Base-by-base conservation (phyloP, 257 asterid species). In the Fraxinus americana region DNA sequence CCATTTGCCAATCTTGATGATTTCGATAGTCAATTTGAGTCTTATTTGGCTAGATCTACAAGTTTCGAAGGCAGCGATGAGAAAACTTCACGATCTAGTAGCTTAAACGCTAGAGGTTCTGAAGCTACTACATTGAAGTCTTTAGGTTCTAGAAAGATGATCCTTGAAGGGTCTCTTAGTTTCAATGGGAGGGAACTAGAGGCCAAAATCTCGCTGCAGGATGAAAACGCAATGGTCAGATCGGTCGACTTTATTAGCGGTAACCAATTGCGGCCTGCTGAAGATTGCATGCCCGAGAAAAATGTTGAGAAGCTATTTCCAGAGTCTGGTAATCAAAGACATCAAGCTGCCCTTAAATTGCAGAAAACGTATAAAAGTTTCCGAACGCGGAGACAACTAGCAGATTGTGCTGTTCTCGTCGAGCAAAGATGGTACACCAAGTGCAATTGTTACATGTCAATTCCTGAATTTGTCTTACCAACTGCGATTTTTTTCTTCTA, bases 141-240 rank as follows among this genome's bases (percentile, higher is more conserved):
- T 4, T 71, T 79, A 68, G 87, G 90, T 83, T 88, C 90, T 25
- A 90, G 85, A 25, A 82, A 79, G 63, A 76, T 86, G 85, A 82
- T 90, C 59, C 87, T 90, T 67, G 84, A 87, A 78, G 92, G 90
- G 11, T 86, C 91, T 70, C 85, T 88, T 45, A 88, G 91, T 82
- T 84, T 86, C 75, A 83, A 80, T 39, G 91, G 88, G 38, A 78
- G 75, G 74, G 89, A 87, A 76, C 66, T 85, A 27, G 96, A 90
- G 86, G 87, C 93, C 74, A 78, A 75, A 71, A 70, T 86, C 78
- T 80, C 69, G 25, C 17, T 63, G 34, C 69, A 63, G 34, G 25
- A 19, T 54, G 65, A 54, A n/a, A 19, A 54, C 11, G 25, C 17
- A 54, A 19, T 54, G 27, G 25, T n/a, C 25, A 54, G 65, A 19